Evolutionary conservation across 2,329 filamentous ascomycete genomes (phyloP).

Genomic region (Alternaria dauci): DNA sequence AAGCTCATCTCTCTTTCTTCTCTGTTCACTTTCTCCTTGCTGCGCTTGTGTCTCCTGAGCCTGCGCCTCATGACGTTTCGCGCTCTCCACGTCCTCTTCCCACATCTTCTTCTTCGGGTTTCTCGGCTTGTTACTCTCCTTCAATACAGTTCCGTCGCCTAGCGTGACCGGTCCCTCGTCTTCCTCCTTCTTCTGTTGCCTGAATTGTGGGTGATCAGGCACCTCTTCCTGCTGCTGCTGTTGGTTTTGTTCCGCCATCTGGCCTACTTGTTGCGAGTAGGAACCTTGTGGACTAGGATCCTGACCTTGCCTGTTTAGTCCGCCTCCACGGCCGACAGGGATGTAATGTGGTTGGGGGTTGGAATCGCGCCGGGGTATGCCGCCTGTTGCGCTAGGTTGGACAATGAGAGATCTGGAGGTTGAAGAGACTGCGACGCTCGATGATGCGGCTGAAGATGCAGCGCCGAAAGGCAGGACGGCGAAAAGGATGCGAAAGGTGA

Average conservation of each 20-base stretch:
- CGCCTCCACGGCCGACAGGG: constrained; percentile 61
- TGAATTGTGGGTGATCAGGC: constrained; percentile 35
- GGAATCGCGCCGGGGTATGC: constrained; percentile 42
- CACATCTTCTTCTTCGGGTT: constrained; percentile 71
- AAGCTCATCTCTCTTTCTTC: constrained; percentile 36
- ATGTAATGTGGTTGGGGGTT: constrained; percentile 49
- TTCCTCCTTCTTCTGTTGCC: constrained; percentile 31
- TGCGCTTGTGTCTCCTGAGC: constrained; percentile 14
- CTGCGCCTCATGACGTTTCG: constrained; percentile 39
- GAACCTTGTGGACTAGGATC: constrained; percentile 49
- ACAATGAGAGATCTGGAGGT: constrained; percentile 52
- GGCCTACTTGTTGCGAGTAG: constrained; percentile 46
- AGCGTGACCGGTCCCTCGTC: constrained; percentile 47
- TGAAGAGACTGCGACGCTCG: constrained; percentile 23
- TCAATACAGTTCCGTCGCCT: constrained; percentile 58
- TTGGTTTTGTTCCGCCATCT: constrained; percentile 33
- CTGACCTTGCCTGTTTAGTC: constrained; percentile 54
- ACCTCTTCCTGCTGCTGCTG: constrained; percentile 30
- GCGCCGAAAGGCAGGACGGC: constrained; percentile 64
- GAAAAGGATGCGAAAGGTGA: constrained; percentile 68
- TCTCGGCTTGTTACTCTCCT: constrained; percentile 50
- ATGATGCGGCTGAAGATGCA: constrained; percentile 32
- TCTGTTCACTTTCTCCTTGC: constrained; percentile 14
- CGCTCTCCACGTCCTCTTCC: constrained; percentile 58
- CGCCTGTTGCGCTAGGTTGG: constrained; percentile 55